A percentile compares a stretch with the other conserved stretches of the same genome.
phyloP scores from a whole-genome alignment of 164 flowering plant genomes.

The Vitis labrusca region DNA sequence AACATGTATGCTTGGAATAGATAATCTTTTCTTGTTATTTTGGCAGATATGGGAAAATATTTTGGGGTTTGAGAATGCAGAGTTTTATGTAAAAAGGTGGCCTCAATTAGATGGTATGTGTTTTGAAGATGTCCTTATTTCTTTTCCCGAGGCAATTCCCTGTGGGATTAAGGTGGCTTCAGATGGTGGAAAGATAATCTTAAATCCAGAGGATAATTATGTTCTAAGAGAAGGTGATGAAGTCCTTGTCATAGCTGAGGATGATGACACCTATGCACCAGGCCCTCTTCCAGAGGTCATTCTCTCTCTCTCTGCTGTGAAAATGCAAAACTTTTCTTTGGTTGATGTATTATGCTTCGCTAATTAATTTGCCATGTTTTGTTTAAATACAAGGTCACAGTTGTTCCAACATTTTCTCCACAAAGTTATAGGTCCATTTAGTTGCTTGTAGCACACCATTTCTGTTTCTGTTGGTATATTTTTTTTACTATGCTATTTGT shows the following conservation, averaged over 20 bases:
- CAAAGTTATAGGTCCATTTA: too few species aligned
- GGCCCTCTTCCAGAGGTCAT: slow-evolving; percentile 74
- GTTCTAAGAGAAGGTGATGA: slow-evolving; percentile 82
- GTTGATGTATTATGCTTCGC: too few species aligned
- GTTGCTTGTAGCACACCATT: too few species aligned
- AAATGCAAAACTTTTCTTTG: too few species aligned
- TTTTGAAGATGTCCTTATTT: slow-evolving; percentile 70
- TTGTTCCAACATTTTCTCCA: too few species aligned
- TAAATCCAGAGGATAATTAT: slow-evolving; percentile 81
- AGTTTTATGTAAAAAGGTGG: slow-evolving; percentile 94
- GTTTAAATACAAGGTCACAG: too few species aligned
- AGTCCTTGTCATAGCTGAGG: slow-evolving; percentile 91
- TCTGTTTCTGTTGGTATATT: not conserved
- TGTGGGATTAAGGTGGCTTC: slow-evolving; percentile 90
- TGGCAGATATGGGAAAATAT: slow-evolving; percentile 96
- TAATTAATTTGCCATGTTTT: too few species aligned
- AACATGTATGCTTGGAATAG: not conserved
- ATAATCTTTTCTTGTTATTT: slow-evolving; percentile 1
- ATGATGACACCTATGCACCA: slow-evolving; percentile 87
- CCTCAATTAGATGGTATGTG: slow-evolving; percentile 72
- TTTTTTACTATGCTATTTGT: not conserved
- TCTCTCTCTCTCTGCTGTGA: slow-evolving; percentile 3
- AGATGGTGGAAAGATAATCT: slow-evolving; percentile 70
- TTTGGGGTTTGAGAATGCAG: slow-evolving; percentile 95
- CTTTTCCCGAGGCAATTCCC: slow-evolving; percentile 94